A percentile compares a stretch with the other conserved stretches of the same genome.
Evolutionary conservation across 192 early-diverging fungal species (phyloP).

Genomic region (Backusella parvicylindrica): DNA sequence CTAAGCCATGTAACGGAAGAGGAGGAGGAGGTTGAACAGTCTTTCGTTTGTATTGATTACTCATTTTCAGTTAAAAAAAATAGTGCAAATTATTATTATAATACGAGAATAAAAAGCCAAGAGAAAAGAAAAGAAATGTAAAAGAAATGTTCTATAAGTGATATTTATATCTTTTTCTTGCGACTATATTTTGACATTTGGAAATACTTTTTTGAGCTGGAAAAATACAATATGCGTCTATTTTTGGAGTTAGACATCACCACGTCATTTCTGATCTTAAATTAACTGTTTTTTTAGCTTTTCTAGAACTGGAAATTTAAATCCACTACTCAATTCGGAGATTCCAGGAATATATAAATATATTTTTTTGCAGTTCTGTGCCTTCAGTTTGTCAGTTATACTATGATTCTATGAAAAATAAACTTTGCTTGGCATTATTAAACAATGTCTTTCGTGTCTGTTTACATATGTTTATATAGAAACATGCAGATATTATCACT

Average conservation of each 20-base stretch:
- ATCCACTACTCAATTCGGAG: neutral
- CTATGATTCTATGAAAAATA: neutral
- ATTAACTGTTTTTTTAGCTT: neutral
- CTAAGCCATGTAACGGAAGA: neutral
- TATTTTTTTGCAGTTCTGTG: neutral
- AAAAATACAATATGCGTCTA: neutral
- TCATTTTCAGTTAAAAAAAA: neutral
- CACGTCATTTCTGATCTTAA: neutral
- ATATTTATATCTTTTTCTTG: neutral
- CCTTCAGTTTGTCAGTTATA: neutral
- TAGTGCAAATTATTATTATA: neutral
- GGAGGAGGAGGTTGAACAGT: neutral
- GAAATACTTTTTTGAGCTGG: neutral
- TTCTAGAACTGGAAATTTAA: neutral
- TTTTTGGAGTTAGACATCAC: neutral
- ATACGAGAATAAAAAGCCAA: neutral
- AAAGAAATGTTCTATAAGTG: neutral
- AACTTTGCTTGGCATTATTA: constrained; percentile 1
- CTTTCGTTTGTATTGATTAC: neutral
- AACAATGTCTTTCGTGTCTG: neutral
- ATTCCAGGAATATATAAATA: neutral
- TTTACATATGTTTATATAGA: neutral
- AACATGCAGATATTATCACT: neutral
- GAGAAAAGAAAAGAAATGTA: neutral
- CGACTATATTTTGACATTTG: constrained; percentile 5